Percentiles rank a stretch among this genome's conserved stretches.
Evolutionary conservation across 148 eudicot species (phyloP).

Genomic region (Hydrangea macrophylla): DNA sequence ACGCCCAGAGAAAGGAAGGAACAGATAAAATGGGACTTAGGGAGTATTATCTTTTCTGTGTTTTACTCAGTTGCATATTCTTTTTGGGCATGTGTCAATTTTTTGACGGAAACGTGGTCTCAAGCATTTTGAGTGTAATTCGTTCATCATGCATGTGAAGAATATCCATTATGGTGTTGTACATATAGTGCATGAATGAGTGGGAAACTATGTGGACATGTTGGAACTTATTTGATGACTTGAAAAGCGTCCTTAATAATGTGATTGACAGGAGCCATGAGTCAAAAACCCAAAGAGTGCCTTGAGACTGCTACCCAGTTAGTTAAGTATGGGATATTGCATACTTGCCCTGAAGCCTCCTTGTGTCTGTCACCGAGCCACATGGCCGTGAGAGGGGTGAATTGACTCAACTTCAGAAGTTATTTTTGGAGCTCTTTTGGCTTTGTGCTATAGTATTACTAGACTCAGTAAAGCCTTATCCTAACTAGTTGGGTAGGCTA

Average conservation of each 20-base stretch:
- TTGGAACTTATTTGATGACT: background rate
- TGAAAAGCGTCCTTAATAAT: background rate
- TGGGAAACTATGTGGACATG: background rate
- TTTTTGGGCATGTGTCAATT: background rate
- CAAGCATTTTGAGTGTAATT: background rate
- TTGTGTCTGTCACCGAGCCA: no score
- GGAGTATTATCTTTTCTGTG: background rate
- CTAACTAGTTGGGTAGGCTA: no score
- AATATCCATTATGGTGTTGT: background rate
- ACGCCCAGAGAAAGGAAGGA: no score
- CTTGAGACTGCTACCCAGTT: background rate
- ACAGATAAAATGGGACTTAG: no score
- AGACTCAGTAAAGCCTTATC: no score
- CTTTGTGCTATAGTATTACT: no score
- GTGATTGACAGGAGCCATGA: background rate
- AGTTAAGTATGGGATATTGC: slow-evolving; percentile 1
- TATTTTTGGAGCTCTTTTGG: no score
- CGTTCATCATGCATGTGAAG: background rate
- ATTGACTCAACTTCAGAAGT: background rate
- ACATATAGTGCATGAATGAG: background rate
- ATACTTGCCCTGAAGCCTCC: background rate
- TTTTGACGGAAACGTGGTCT: background rate
- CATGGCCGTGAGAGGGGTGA: no score
- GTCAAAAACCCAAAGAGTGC: background rate
- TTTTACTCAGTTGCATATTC: background rate